Evolutionary conservation across 148 eudicot genomes (phyloP).

Genomic region (Suaeda aralocaspica): DNA sequence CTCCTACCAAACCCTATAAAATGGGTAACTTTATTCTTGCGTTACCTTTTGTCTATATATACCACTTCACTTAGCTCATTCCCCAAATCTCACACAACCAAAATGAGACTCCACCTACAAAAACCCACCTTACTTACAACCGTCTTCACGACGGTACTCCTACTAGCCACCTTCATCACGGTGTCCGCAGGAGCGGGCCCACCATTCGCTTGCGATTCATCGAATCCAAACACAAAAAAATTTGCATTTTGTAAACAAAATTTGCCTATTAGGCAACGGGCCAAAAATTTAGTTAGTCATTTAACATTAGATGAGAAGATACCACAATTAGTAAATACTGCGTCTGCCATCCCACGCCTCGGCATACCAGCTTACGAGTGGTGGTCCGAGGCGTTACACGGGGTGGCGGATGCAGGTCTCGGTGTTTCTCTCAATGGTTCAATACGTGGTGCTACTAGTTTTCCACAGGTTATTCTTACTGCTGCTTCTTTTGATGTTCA

Average conservation of each 20-base stretch:
- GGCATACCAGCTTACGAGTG: slow-evolving; percentile 71
- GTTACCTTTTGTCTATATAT: too few species aligned
- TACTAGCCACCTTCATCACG: not conserved
- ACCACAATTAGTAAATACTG: slow-evolving; percentile 46
- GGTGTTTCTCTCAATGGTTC: slow-evolving; percentile 42
- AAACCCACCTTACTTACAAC: not conserved
- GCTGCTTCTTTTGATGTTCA: slow-evolving; percentile 67
- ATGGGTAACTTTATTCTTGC: too few species aligned
- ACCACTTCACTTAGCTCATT: too few species aligned
- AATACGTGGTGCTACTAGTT: slow-evolving; percentile 54
- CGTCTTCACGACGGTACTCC: not conserved
- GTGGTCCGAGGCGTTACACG: slow-evolving; percentile 93
- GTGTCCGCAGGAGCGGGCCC: slow-evolving; percentile 26
- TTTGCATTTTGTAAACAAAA: slow-evolving; percentile 41
- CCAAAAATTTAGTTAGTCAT: slow-evolving; percentile 40
- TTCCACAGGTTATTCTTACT: slow-evolving; percentile 84
- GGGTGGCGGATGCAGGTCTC: slow-evolving; percentile 47
- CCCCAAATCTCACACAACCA: too few species aligned
- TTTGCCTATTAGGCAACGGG: slow-evolving; percentile 33
- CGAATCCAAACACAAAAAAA: slow-evolving; percentile 32
- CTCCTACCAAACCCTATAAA: too few species aligned
- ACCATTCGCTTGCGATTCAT: slow-evolving; percentile 46
- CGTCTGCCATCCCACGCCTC: slow-evolving; percentile 53
- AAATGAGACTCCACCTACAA: not conserved
- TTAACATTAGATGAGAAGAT: slow-evolving; percentile 66